Evolutionary conservation across 2,329 filamentous ascomycete species (phyloP).

Genomic region (Cordyceps fumosorosea): DNA sequence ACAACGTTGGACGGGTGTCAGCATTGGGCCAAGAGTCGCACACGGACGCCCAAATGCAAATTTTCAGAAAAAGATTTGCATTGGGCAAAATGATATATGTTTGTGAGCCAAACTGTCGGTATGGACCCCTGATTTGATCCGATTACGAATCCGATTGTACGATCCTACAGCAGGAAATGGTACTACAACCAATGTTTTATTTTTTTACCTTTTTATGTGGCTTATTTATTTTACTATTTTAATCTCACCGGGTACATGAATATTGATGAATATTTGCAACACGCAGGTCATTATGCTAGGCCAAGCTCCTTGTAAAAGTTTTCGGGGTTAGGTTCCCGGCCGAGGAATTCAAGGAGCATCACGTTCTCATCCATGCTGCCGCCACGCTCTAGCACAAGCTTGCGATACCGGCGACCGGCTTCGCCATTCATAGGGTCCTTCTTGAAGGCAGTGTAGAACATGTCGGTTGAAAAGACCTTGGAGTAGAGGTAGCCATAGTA

Average conservation of each 20-base stretch:
- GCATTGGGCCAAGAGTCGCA: not conserved
- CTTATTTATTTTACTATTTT: not conserved
- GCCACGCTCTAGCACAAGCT: slow-evolving; percentile 71
- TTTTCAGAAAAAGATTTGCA: not conserved
- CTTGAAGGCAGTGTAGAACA: slow-evolving; percentile 79
- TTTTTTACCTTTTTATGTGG: not conserved
- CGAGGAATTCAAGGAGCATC: slow-evolving; percentile 70
- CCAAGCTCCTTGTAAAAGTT: slow-evolving; percentile 77
- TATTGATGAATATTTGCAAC: not conserved
- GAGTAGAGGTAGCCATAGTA: slow-evolving; percentile 74
- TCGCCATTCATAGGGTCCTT: slow-evolving; percentile 69
- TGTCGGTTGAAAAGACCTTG: slow-evolving; percentile 76
- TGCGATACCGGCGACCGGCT: slow-evolving; percentile 68
- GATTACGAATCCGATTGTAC: not conserved
- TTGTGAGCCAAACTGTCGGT: not conserved
- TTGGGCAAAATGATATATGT: not conserved
- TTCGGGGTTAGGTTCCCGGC: slow-evolving; percentile 67
- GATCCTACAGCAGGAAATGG: not conserved
- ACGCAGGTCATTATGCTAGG: slow-evolving; percentile 14
- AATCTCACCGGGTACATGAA: too few species aligned
- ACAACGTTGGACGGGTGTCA: not conserved
- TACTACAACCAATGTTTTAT: not conserved
- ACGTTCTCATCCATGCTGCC: slow-evolving; percentile 77
- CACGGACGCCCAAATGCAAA: not conserved
- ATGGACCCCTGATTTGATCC: not conserved